Percentiles rank a stretch among this genome's conserved stretches.
phyloP scores from a whole-genome alignment of 768 basidiomycete species.

The Boletus pseudo-olivaceus region DNA sequence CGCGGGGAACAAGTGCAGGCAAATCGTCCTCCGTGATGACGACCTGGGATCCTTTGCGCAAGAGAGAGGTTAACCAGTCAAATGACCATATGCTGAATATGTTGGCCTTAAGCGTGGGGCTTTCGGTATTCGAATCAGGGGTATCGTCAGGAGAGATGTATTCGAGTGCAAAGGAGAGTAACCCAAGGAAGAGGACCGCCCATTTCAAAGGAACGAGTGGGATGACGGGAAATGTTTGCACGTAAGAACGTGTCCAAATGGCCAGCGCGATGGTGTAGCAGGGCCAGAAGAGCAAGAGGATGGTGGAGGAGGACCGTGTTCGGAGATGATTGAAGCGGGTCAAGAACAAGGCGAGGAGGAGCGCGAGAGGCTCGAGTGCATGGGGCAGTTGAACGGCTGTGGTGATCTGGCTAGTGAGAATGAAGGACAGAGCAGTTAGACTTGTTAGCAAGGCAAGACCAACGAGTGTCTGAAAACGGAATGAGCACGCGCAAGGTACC shows the following conservation, averaged over 20 bases:
- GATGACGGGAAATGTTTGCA: slow-evolving; percentile 30
- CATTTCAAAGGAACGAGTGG: slow-evolving; percentile 45
- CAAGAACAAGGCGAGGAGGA: slow-evolving; percentile 46
- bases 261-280: slow-evolving; percentile 47
- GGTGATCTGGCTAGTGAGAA: slow-evolving; percentile 35
- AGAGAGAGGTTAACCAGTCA: slow-evolving; percentile 78
- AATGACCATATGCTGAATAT: slow-evolving; percentile 83
- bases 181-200: slow-evolving; percentile 40
- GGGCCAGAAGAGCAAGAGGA: slow-evolving; percentile 83
- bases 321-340: slow-evolving; percentile 70
- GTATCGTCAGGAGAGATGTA: slow-evolving; percentile 60
- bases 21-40: slow-evolving; percentile 86
- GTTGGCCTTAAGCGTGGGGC: slow-evolving; percentile 72
- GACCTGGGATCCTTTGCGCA: slow-evolving; percentile 61
- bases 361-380: slow-evolving; percentile 54
- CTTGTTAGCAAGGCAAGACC: slow-evolving; percentile 46
- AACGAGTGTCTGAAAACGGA: slow-evolving; percentile 42
- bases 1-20: slow-evolving; percentile 62
- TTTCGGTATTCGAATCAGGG: slow-evolving; percentile 48
- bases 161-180: slow-evolving; percentile 62
- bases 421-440: slow-evolving; percentile 38
- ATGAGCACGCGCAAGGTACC: background rate
- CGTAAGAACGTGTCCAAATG: slow-evolving; percentile 60
- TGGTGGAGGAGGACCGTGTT: slow-evolving; percentile 63
- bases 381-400: slow-evolving; percentile 46